phyloP scores from a whole-genome alignment of 1,284 basidiomycete species.

The Leccinum proliferum region DNA sequence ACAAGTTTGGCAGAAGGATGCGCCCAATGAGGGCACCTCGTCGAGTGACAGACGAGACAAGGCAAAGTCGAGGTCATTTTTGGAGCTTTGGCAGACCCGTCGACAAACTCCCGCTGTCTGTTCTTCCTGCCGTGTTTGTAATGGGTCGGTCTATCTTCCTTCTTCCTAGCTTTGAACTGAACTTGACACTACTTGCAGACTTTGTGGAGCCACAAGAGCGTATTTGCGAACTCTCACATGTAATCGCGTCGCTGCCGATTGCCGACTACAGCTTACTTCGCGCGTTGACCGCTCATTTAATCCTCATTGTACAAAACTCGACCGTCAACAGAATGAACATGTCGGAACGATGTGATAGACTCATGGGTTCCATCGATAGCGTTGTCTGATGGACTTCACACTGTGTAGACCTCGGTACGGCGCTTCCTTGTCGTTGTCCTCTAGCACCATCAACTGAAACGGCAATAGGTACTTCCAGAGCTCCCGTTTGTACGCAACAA shows the following conservation, averaged over 20 bases:
- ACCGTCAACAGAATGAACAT: conserved; percentile 97
- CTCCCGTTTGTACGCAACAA: too few species aligned
- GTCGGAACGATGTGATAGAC: conserved; percentile 14
- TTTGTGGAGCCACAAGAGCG: conserved; percentile 85
- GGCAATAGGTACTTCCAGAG: too few species aligned
- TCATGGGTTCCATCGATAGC: too few species aligned
- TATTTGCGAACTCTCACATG: conserved; percentile 78
- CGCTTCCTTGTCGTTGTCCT: too few species aligned
- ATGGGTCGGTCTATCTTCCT: conserved; percentile 61
- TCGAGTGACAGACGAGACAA: conserved; percentile 74
- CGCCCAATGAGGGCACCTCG: conserved; percentile 39
- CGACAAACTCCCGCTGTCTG: conserved; percentile 37
- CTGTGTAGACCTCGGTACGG: too few species aligned
- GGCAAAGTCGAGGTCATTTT: conserved; percentile 81
- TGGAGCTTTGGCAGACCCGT: conserved; percentile 77
- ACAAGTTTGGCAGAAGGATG: conserved; percentile 80
- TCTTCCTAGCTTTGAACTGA: conserved; percentile 1
- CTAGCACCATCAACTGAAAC: too few species aligned
- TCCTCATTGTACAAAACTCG: conserved; percentile 90
- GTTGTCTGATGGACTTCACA: too few species aligned
- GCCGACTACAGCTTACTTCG: conserved; percentile 93
- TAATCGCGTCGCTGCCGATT: conserved; percentile 85
- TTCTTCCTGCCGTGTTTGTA: conserved; percentile 82
- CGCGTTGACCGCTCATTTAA: conserved; percentile 90
- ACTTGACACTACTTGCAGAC: conserved; percentile 44